phyloP scores from a whole-genome alignment of 1,284 basidiomycete genomes.

The Ceratobasidium sp. region DNA sequence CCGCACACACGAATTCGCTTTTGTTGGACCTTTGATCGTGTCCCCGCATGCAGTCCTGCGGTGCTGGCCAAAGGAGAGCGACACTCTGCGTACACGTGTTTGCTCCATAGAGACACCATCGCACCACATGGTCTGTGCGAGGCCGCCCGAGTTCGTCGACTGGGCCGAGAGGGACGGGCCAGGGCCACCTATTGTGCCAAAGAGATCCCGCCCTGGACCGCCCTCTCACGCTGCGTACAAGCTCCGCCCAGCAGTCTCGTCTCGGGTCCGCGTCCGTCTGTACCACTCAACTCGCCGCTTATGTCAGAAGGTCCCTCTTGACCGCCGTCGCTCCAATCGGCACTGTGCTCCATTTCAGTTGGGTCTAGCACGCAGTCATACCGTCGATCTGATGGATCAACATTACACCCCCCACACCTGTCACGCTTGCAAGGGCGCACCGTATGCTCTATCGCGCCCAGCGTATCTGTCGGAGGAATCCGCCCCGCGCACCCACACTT shows the following conservation, averaged over 20 bases:
- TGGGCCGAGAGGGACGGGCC: too few relatives aligned
- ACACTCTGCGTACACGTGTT: neutral
- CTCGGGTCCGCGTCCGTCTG: constrained; percentile 15
- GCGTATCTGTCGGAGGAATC: neutral
- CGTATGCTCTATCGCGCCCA: neutral
- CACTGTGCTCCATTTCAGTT: neutral
- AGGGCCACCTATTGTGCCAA: too few relatives aligned
- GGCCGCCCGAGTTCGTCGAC: neutral
- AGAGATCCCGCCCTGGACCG: too few relatives aligned
- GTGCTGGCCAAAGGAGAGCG: neutral
- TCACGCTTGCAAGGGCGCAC: constrained; percentile 15
- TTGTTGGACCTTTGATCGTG: too few relatives aligned
- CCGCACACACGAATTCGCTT: too few relatives aligned
- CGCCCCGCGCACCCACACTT: neutral
- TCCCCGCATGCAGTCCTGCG: too few relatives aligned
- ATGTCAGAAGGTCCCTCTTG: neutral
- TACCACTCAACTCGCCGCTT: constrained; percentile 14
- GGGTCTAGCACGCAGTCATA: neutral
- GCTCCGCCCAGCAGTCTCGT: constrained; percentile 5
- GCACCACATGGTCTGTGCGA: constrained; percentile 25
- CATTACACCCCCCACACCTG: neutral
- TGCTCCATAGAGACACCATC: constrained; percentile 20
- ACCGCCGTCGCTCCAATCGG: constrained; percentile 11
- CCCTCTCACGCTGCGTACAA: constrained; percentile 1
- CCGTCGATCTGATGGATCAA: constrained; percentile 8